Base-by-base conservation (phyloP, 1,284 basidiomycete species). In the Melanopsichium pennsylvanicum region DNA sequence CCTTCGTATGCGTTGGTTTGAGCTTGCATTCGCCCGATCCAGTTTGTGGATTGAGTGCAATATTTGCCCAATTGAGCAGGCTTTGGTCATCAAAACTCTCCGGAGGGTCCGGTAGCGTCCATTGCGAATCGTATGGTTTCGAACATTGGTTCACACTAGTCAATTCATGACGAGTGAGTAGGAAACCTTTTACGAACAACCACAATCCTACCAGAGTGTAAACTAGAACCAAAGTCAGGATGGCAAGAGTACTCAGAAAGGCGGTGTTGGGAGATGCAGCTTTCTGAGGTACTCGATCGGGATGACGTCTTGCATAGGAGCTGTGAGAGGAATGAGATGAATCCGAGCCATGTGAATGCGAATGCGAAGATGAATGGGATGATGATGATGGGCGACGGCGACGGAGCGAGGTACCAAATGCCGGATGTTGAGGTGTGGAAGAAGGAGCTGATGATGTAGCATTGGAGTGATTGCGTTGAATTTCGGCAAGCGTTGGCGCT, bases 1-100 rank as follows among this genome's bases (percentile, higher is more conserved):
- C 89, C 69, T 90, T 72, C 7, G 22, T 40, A 22, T 73, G 75
- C 10, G 59, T 70, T 18, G 71, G 46, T 0, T 70, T 61, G 10
- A 81, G 40, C 22, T 63, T 66, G 50, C 78, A 80, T 35, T 79
- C 79, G 10, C 60, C 69, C 11, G 29, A 1, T 0, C 60, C 67
- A 13, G 34, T 27, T 5, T 23, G 9, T 5, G 68, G 49, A 21
- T 62, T 37, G 5, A 76, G 38, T 15, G 27, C 39, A 0, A 33
- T 26, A 2, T 49, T 36, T 3, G 71, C 46, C 78, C 78, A 80
- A 1, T 51, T 46, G 3, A 60, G 31, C 11, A 74, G 31, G 13
- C 54, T 35, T 1, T 16, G 51, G 15, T 56, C 50, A 9, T 72
- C 60, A 13, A 49, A 58, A 10, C 37, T 27, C 16, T 23, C 21